Evolutionary conservation across 2,329 filamentous ascomycete species (phyloP).

Genomic region (Polychaeton citri): DNA sequence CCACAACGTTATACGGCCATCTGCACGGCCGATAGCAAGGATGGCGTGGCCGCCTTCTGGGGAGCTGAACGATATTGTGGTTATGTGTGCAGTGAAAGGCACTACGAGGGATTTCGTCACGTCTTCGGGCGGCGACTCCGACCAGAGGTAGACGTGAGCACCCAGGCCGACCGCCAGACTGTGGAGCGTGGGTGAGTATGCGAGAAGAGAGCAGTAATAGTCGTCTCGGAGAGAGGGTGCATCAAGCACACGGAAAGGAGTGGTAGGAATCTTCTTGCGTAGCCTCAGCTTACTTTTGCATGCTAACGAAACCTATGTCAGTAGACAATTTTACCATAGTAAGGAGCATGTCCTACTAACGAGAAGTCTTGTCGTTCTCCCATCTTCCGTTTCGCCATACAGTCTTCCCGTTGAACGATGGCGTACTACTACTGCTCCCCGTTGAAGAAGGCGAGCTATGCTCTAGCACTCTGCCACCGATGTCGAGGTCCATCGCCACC

Average conservation of each 20-base stretch:
- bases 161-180: constrained; percentile 75
- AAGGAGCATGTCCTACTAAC: too few species aligned
- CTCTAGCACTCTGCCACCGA: constrained; percentile 49
- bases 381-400: neutral
- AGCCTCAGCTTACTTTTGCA: neutral
- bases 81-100: constrained; percentile 48
- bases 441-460: constrained; percentile 21
- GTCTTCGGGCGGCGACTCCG: constrained; percentile 47
- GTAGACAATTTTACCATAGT: too few species aligned
- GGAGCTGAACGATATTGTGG: constrained; percentile 84
- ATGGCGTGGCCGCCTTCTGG: constrained; percentile 60
- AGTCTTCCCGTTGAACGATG: neutral
- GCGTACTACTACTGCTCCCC: neutral
- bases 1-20: constrained; percentile 64
- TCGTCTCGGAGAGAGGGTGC: constrained; percentile 83
- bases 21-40: constrained; percentile 69
- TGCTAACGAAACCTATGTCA: neutral
- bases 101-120: constrained; percentile 40
- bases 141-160: constrained; percentile 76
- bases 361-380: too few species aligned
- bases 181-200: constrained; percentile 63
- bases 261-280: constrained; percentile 11
- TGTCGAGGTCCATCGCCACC: constrained; percentile 67
- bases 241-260: constrained; percentile 51
- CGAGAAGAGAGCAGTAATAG: constrained; percentile 85